Percentiles rank a stretch among this genome's conserved stretches.
Evolutionary conservation across 2,329 filamentous ascomycete genomes (phyloP).

Genomic region (Ophiostoma australiae): DNA sequence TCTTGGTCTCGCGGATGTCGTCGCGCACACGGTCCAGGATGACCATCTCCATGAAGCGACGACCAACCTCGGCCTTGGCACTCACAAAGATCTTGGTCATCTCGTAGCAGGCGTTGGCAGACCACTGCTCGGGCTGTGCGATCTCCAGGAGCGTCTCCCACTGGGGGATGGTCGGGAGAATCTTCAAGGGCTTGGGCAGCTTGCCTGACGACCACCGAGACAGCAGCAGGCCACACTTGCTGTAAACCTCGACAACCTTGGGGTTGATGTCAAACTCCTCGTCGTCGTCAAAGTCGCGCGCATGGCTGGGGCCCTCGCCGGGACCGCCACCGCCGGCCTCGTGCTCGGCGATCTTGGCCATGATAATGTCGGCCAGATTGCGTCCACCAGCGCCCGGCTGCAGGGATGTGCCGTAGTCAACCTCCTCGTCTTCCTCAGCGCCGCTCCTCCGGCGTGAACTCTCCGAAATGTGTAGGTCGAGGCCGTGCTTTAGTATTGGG

Average conservation of each 20-base stretch:
- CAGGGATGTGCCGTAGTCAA: background rate
- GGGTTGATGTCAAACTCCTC: constrained; percentile 73
- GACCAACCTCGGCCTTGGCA: constrained; percentile 70
- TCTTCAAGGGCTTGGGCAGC: constrained; percentile 95
- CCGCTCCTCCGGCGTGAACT: constrained; percentile 28
- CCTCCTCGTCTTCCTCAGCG: constrained; percentile 41
- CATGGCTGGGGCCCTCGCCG: constrained; percentile 7
- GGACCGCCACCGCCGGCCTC: constrained; percentile 51
- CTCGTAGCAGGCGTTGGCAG: constrained; percentile 75
- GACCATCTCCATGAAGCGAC: constrained; percentile 80
- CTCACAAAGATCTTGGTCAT: constrained; percentile 91
- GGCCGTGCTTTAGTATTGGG: constrained; percentile 61
- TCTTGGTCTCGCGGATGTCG: constrained; percentile 89
- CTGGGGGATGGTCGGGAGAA: constrained; percentile 83
- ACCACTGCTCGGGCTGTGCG: constrained; percentile 58
- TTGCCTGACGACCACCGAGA: constrained; percentile 90
- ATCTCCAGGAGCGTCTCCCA: constrained; percentile 51
- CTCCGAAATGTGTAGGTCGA: constrained; percentile 25
- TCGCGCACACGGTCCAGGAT: constrained; percentile 87
- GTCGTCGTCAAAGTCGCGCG: constrained; percentile 13
- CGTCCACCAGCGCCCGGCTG: constrained; percentile 40
- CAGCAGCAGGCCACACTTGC: constrained; percentile 79
- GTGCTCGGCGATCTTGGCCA: constrained; percentile 89
- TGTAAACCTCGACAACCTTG: constrained; percentile 91
- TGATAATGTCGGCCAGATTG: constrained; percentile 86